Base-by-base conservation (phyloP, 2,329 filamentous ascomycete species). In the Penicillium sp. region DNA sequence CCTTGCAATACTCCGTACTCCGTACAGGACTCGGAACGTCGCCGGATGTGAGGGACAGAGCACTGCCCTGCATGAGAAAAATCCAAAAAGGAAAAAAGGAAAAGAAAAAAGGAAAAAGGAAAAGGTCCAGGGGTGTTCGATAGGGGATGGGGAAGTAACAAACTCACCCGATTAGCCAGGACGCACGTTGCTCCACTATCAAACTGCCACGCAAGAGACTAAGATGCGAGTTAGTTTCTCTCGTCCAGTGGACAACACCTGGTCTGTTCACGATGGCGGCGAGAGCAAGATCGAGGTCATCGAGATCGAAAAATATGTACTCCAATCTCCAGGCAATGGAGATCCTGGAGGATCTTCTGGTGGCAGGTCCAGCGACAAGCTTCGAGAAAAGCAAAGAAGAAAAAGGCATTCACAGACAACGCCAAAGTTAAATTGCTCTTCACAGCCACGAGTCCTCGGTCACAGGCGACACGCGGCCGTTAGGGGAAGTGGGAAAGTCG, bases 91-190 rank as follows among this genome's bases (percentile, higher is more conserved):
- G n/a, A n/a, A n/a, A n/a, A n/a, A n/a, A n/a, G n/a, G n/a, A n/a
- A n/a, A n/a, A n/a, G n/a, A n/a, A n/a, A n/a, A n/a, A n/a, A n/a
- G n/a, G n/a, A n/a, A n/a, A n/a, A n/a, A n/a, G n/a, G n/a, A n/a
- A n/a, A n/a, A 37, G 39, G 29, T 8, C 45, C 54, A 57, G 55
- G 56, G 57, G 54, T 47, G 56, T 61, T 60, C 54, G 50, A 57
- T 54, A 57, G 55, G 50, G 51, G 48, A 52, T 49, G 56, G 56
- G 53, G 53, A 59, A 59, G 41, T 45, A 47, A 51, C 41, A 49
- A 55, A 52, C 43, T 41, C 47, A 56, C 51, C 51, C 51, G 50
- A 57, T 54, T 59, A 59, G 55, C 54, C 48, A 51, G 39, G 39
- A 49, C 36, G 45, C 48, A 37, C 18, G 36, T 38, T 44, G 47